Evolutionary conservation across 805 yeast genomes (phyloP).

Genomic region (Yamadazyma paraphyllophila): DNA sequence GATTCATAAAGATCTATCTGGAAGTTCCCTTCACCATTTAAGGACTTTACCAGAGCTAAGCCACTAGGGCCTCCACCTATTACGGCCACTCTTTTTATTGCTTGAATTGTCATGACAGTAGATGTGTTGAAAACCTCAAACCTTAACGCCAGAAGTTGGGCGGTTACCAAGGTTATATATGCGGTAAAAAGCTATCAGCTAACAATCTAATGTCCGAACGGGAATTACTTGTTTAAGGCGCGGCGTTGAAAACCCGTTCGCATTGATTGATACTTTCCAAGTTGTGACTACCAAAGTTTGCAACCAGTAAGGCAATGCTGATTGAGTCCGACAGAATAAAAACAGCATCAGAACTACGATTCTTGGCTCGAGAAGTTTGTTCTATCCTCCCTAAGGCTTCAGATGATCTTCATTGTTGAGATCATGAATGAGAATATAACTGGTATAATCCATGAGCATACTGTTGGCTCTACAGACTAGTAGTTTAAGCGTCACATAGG

Average conservation of each 20-base stretch:
- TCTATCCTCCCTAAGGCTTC: too few species aligned
- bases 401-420: too few species aligned
- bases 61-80: constrained; percentile 83
- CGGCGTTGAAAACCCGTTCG: not conserved
- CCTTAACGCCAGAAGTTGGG: not conserved
- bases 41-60: constrained; percentile 61
- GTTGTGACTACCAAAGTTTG: too few species aligned
- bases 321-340: too few species aligned
- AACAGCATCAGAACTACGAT: too few species aligned
- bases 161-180: not conserved
- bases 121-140: not conserved
- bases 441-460: too few species aligned
- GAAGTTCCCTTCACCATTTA: constrained; percentile 49
- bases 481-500: too few species aligned
- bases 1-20: constrained; percentile 60
- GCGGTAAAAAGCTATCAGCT: not conserved
- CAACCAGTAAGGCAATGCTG: too few species aligned
- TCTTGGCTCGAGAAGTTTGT: too few species aligned
- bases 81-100: constrained; percentile 49
- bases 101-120: not conserved
- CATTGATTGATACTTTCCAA: too few species aligned
- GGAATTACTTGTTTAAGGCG: not conserved
- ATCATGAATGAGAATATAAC: too few species aligned
- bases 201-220: not conserved
- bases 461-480: too few species aligned